Percentiles rank a stretch among this genome's conserved stretches.
Evolutionary conservation across 1,139 yeast genomes (phyloP).

Genomic region (Casaregolazyma suthepensis): DNA sequence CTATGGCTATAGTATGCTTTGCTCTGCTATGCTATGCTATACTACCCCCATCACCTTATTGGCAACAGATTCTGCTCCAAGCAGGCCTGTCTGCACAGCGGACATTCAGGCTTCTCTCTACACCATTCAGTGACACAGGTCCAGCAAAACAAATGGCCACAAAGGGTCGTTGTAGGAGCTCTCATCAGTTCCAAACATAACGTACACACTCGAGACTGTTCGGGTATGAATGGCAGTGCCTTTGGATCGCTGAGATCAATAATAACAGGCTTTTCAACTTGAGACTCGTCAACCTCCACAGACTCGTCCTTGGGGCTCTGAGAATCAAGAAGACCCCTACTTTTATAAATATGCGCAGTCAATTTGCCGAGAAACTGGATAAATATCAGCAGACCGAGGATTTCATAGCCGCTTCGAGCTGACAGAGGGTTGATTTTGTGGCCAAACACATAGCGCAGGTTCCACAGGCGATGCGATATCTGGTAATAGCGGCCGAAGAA

Average conservation of each 20-base stretch:
- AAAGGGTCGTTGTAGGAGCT: constrained; percentile 77
- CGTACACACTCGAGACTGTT: constrained; percentile 68
- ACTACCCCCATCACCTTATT: constrained; percentile 40
- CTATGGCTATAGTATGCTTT: neutral
- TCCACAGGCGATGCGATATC: constrained; percentile 67
- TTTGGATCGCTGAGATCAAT: constrained; percentile 53
- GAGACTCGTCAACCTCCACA: neutral
- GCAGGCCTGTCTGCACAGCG: constrained; percentile 76
- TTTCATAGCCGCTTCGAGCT: constrained; percentile 57
- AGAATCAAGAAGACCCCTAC: neutral
- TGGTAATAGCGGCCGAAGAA: constrained; percentile 76
- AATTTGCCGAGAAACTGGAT: constrained; percentile 42
- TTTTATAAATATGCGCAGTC: neutral
- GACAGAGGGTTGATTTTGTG: constrained; percentile 30
- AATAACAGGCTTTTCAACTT: constrained; percentile 1
- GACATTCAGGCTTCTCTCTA: constrained; percentile 81
- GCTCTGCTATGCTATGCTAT: neutral
- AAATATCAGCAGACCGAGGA: constrained; percentile 66
- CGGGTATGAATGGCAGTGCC: constrained; percentile 64
- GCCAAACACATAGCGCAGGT: constrained; percentile 59
- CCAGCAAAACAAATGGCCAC: constrained; percentile 97
- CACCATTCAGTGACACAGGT: constrained; percentile 85
- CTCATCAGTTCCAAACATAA: constrained; percentile 75
- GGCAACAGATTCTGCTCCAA: constrained; percentile 72
- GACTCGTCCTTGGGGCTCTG: neutral